Conservation (phyloP, 345 rosid genomes). For the Salix arbutifolia region DNA sequence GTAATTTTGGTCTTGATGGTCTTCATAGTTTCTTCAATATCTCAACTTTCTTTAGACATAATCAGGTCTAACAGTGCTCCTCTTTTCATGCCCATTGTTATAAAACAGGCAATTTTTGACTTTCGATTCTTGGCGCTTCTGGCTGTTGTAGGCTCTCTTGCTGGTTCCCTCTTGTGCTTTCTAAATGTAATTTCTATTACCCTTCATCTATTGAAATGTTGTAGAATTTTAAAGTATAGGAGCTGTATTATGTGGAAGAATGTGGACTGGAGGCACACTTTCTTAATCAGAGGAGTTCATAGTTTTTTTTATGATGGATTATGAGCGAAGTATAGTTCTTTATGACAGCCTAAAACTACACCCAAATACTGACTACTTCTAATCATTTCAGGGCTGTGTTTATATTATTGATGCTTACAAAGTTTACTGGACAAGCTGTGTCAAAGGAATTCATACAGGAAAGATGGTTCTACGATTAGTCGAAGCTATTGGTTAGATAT, state of each 20-base stretch:
- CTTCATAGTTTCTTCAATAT: not conserved
- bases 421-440: slow-evolving; percentile 77
- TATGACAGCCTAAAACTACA: not conserved
- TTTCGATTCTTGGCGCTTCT: slow-evolving; percentile 85
- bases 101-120: slow-evolving; percentile 67
- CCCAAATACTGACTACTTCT: not conserved
- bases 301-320: not conserved
- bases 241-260: not conserved
- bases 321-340: not conserved
- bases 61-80: not conserved
- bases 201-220: not conserved
- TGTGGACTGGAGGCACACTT: not conserved
- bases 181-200: slow-evolving; percentile 55
- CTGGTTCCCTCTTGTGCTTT: slow-evolving; percentile 84
- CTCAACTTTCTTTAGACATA: not conserved
- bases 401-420: slow-evolving; percentile 74
- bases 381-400: slow-evolving; percentile 57
- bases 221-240: no score
- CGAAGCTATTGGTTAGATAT: slow-evolving; percentile 76
- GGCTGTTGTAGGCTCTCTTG: slow-evolving; percentile 80
- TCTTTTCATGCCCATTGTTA: not conserved
- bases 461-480: slow-evolving; percentile 83
- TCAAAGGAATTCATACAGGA: slow-evolving; percentile 76
- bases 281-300: not conserved
- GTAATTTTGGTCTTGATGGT: not conserved